Evolutionary conservation across 208 protist species (phyloP).

Genomic region (Giardia duodenalis): DNA sequence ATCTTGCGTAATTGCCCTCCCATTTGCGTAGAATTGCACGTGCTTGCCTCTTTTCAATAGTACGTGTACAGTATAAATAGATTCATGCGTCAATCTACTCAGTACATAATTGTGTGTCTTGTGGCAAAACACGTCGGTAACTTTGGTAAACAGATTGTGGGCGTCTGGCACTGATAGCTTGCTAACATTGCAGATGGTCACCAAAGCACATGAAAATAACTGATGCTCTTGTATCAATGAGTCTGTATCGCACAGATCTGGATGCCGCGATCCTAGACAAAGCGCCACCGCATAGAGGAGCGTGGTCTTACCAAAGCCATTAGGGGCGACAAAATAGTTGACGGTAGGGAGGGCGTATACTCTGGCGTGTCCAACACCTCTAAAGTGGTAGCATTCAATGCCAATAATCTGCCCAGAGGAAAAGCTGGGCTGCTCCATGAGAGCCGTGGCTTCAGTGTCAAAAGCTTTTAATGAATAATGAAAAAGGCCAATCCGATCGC

Average conservation of each 20-base stretch:
- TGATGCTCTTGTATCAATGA: background rate
- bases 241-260: background rate
- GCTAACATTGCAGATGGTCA: background rate
- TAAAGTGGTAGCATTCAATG: background rate
- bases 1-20: background rate
- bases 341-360: background rate
- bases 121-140: background rate
- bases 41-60: background rate
- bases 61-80: too few relatives aligned
- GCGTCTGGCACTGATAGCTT: background rate
- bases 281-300: background rate
- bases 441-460: too few relatives aligned
- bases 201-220: background rate
- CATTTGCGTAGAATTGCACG: background rate
- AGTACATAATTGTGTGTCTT: too few relatives aligned
- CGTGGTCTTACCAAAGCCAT: background rate
- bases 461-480: too few relatives aligned
- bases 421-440: too few relatives aligned
- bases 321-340: constrained; percentile 11
- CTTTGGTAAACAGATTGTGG: background rate
- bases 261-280: background rate
- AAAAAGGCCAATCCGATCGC: too few relatives aligned
- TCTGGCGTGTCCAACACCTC: background rate
- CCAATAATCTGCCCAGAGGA: background rate
- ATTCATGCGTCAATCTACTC: too few relatives aligned